phyloP scores from a whole-genome alignment of 1,284 basidiomycete genomes.

The Pholiota adiposa region DNA sequence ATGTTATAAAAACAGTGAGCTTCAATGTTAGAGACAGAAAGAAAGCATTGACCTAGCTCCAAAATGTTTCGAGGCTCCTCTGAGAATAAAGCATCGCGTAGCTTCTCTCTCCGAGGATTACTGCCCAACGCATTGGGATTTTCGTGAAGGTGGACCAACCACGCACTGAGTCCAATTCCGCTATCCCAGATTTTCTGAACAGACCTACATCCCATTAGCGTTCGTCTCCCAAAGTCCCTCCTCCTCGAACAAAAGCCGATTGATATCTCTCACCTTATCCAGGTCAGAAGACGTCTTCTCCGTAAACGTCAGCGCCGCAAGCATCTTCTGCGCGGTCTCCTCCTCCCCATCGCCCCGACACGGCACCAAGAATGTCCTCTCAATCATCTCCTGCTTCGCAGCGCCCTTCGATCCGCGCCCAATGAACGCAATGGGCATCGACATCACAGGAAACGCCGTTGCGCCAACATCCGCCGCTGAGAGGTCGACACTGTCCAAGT shows the following conservation, averaged over 20 bases:
- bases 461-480: slow-evolving; percentile 36
- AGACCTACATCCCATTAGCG: slow-evolving; percentile 30
- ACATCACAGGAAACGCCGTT: slow-evolving; percentile 61
- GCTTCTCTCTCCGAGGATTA: slow-evolving; percentile 2
- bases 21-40: not conserved
- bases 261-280: slow-evolving; percentile 71
- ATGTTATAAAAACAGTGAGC: not conserved
- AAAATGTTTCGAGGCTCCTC: slow-evolving; percentile 46
- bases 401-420: slow-evolving; percentile 26
- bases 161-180: slow-evolving; percentile 79
- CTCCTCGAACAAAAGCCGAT: not conserved
- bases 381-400: slow-evolving; percentile 74
- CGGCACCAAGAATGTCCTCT: slow-evolving; percentile 56
- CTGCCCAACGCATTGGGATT: slow-evolving; percentile 10
- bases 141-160: slow-evolving; percentile 53
- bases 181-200: slow-evolving; percentile 92
- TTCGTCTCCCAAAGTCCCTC: slow-evolving; percentile 20
- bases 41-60: slow-evolving; percentile 66
- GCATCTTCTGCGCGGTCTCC: slow-evolving; percentile 20
- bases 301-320: slow-evolving; percentile 49
- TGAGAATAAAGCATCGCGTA: slow-evolving; percentile 43
- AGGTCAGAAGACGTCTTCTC: slow-evolving; percentile 89
- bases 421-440: slow-evolving; percentile 65
- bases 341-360: slow-evolving; percentile 8
- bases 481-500: slow-evolving; percentile 38